Evolutionary conservation across 2,329 filamentous ascomycete species (phyloP).

Genomic region (Calycina marina): DNA sequence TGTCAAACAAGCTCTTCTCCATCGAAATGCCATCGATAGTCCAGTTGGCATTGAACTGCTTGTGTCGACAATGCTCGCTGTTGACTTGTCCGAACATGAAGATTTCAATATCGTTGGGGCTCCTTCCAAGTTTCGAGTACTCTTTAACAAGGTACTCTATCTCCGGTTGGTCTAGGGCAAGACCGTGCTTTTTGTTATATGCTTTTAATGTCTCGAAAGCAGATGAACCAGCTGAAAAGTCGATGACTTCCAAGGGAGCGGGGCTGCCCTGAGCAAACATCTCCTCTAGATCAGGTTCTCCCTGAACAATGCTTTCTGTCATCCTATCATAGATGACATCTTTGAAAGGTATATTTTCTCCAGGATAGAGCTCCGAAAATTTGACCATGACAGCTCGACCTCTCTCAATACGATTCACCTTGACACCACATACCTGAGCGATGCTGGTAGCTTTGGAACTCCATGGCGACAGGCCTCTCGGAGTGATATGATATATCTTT

Average conservation of each 20-base stretch:
- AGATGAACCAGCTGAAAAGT: slow-evolving; percentile 46
- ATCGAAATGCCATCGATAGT: slow-evolving; percentile 78
- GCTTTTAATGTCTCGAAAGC: slow-evolving; percentile 61
- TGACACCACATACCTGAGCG: slow-evolving; percentile 77
- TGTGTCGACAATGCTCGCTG: slow-evolving; percentile 71
- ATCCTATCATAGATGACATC: slow-evolving; percentile 84
- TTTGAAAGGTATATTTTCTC: slow-evolving; percentile 38
- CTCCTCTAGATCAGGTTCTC: slow-evolving; percentile 50
- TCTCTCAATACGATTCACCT: slow-evolving; percentile 65
- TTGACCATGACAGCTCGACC: slow-evolving; percentile 63
- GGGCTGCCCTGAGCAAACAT: slow-evolving; percentile 64
- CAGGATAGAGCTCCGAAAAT: slow-evolving; percentile 37
- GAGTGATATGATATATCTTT: slow-evolving; percentile 47
- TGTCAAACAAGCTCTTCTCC: slow-evolving; percentile 72
- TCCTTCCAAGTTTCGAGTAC: slow-evolving; percentile 47
- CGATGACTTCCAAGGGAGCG: slow-evolving; percentile 55
- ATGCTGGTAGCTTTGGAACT: slow-evolving; percentile 93
- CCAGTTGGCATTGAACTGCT: slow-evolving; percentile 96
- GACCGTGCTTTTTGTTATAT: slow-evolving; percentile 71
- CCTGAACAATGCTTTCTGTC: slow-evolving; percentile 67
- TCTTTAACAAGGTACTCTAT: slow-evolving; percentile 89
- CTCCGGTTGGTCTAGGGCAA: slow-evolving; percentile 77
- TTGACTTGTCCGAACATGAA: slow-evolving; percentile 99
- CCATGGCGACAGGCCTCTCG: slow-evolving; percentile 88
- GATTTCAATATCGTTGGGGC: slow-evolving; percentile 71